phyloP scores from a whole-genome alignment of 352 stramenopile genomes.

The Globisporangium emineosum region DNA sequence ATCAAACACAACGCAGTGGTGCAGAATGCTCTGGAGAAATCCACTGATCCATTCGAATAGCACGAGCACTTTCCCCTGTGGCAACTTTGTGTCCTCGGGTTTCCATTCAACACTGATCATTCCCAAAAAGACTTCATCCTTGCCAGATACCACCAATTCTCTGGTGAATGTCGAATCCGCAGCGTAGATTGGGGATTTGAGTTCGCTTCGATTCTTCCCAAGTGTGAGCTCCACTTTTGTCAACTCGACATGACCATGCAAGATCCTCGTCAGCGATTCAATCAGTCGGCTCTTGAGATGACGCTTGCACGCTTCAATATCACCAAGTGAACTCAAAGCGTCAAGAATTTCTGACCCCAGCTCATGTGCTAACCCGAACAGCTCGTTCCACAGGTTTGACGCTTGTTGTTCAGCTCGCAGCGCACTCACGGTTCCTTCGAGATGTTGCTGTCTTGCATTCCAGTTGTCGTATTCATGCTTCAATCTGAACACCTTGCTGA shows the following conservation, averaged over 20 bases:
- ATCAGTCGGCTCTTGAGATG: not conserved
- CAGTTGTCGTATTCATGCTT: not conserved
- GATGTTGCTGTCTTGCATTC: not conserved
- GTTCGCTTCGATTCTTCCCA: not conserved
- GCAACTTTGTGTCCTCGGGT: not conserved
- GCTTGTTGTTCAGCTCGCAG: not conserved
- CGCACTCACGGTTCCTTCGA: not conserved
- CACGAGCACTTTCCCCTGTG: not conserved
- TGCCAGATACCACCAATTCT: not conserved
- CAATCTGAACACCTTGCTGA: not conserved
- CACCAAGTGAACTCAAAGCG: not conserved
- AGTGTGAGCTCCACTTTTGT: slow-evolving; percentile 3
- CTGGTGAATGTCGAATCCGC: not conserved
- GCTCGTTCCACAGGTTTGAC: not conserved
- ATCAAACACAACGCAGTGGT: not conserved
- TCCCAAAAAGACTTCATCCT: not conserved
- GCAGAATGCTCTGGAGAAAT: slow-evolving; percentile 5
- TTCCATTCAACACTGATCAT: slow-evolving; percentile 4
- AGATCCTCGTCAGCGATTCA: not conserved
- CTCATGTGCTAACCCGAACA: not conserved
- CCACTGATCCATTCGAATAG: slow-evolving; percentile 12
- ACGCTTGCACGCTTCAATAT: not conserved
- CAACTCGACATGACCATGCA: not conserved
- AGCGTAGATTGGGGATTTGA: not conserved
- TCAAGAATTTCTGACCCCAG: not conserved